Conservation (phyloP, 805 yeast species). For the Candida awuae region DNA sequence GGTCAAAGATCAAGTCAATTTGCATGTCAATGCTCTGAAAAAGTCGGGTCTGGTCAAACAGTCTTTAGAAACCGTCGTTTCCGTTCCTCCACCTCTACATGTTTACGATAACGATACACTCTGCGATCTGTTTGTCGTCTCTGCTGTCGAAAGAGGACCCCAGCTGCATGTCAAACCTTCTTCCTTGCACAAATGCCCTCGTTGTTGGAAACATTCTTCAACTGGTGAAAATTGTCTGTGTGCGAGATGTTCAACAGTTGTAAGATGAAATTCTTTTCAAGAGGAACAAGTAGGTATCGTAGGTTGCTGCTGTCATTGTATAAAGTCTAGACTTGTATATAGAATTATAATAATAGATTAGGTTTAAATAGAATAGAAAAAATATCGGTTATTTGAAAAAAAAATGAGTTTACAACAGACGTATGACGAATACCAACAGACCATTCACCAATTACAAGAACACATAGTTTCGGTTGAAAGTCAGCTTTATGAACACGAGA, state of each 20-base stretch:
- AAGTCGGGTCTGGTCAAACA: constrained; percentile 44
- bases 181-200: constrained; percentile 61
- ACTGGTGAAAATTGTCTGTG: constrained; percentile 49
- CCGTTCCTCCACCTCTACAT: constrained; percentile 17
- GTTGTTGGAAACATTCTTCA: constrained; percentile 86
- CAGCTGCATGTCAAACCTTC: constrained; percentile 18
- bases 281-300: not conserved
- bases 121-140: constrained; percentile 54
- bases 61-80: constrained; percentile 51
- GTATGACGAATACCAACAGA: constrained; percentile 45
- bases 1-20: constrained; percentile 43
- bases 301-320: not conserved
- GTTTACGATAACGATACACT: constrained; percentile 36
- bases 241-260: constrained; percentile 47
- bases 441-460: constrained; percentile 37
- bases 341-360: not conserved
- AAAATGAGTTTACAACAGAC: constrained; percentile 33
- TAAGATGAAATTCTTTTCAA: constrained; percentile 6
- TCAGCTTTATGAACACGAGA: constrained; percentile 38
- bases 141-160: constrained; percentile 38
- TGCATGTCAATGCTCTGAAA: constrained; percentile 44
- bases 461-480: constrained; percentile 41
- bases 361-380: too few relatives aligned
- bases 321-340: not conserved
- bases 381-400: too few relatives aligned